These are phyloP conservation scores for Fusarium clavum DNA, from an alignment of 2,329 filamentous ascomycete genomes.

Conservation along the genomic window DNA sequence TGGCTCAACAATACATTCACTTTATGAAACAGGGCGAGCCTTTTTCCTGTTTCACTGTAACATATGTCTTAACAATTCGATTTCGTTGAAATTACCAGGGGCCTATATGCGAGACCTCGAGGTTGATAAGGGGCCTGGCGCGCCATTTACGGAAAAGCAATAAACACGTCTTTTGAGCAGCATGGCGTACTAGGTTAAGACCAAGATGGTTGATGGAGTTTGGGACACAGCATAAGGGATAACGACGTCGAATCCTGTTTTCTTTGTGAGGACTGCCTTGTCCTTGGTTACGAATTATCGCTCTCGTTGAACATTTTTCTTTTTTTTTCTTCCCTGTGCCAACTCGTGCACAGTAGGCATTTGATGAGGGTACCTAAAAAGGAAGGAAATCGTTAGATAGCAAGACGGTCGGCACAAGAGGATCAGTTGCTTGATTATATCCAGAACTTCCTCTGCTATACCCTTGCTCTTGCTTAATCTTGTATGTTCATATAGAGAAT, in stretches of 20 bases:
- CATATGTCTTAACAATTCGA: constrained; percentile 40
- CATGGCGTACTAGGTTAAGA: constrained; percentile 45
- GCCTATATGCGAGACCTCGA: constrained; percentile 13
- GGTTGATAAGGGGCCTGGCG: constrained; percentile 34
- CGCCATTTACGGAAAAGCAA: constrained; percentile 38
- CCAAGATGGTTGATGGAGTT: constrained; percentile 41
- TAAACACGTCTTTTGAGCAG: constrained; percentile 41
- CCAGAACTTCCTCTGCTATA: constrained; percentile 21
- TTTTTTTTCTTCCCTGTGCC: constrained; percentile 26
- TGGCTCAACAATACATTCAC: constrained; percentile 23
- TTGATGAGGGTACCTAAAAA: constrained; percentile 20
- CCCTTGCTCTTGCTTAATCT: constrained; percentile 2
- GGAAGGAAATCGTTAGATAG: constrained; percentile 8
- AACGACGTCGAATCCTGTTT: constrained; percentile 31
- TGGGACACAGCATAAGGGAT: constrained; percentile 33
- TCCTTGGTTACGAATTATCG: constrained; percentile 21
- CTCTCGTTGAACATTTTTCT: constrained; percentile 20
- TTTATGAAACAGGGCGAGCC: constrained; percentile 24
- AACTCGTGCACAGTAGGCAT: constrained; percentile 21
- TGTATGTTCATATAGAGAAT: constrained; percentile 7
- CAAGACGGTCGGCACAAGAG: not conserved
- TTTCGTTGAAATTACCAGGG: constrained; percentile 21
- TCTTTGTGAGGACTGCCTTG: constrained; percentile 30
- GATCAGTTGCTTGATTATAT: constrained; percentile 14
- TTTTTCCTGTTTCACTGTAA: constrained; percentile 35